Evolutionary conservation across 805 yeast genomes (phyloP).

Genomic region (Candida pseudofarinosa): DNA sequence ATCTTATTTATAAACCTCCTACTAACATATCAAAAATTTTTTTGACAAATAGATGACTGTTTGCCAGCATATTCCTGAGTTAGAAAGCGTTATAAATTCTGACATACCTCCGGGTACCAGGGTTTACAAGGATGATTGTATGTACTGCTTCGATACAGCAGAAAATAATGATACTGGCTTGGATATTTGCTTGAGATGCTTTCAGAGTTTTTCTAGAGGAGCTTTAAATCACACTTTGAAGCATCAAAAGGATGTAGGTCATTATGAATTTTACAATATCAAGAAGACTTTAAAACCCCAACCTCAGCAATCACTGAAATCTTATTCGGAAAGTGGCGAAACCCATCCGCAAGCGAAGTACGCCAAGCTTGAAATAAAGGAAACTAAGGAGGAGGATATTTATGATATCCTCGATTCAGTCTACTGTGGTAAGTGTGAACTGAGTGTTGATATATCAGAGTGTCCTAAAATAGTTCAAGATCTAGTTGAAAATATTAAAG

Average conservation of each 20-base stretch:
- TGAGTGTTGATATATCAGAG: constrained; percentile 19
- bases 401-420: constrained; percentile 45
- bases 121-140: constrained; percentile 86
- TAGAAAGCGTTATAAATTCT: constrained; percentile 15
- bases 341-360: constrained; percentile 36
- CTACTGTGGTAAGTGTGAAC: constrained; percentile 33
- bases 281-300: constrained; percentile 46
- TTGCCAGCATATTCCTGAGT: constrained; percentile 1
- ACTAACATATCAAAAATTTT: background rate
- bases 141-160: constrained; percentile 76
- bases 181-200: constrained; percentile 73
- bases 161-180: constrained; percentile 49
- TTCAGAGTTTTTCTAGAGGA: constrained; percentile 59
- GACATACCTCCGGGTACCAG: constrained; percentile 19
- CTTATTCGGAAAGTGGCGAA: constrained; percentile 20
- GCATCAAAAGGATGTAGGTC: constrained; percentile 53
- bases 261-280: constrained; percentile 57
- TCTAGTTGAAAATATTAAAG: constrained; percentile 44
- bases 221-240: constrained; percentile 47
- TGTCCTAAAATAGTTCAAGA: constrained; percentile 17
- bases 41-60: background rate
- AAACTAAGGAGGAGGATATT: constrained; percentile 58
- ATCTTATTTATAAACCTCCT: background rate
- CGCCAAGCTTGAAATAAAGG: constrained; percentile 64
- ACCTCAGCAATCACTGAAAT: constrained; percentile 15